A percentile compares a stretch with the other conserved stretches of the same genome.
Evolutionary conservation across 371 early-diverging fungal genomes (phyloP).

Genomic region (Basidiobolus meristosporus): DNA sequence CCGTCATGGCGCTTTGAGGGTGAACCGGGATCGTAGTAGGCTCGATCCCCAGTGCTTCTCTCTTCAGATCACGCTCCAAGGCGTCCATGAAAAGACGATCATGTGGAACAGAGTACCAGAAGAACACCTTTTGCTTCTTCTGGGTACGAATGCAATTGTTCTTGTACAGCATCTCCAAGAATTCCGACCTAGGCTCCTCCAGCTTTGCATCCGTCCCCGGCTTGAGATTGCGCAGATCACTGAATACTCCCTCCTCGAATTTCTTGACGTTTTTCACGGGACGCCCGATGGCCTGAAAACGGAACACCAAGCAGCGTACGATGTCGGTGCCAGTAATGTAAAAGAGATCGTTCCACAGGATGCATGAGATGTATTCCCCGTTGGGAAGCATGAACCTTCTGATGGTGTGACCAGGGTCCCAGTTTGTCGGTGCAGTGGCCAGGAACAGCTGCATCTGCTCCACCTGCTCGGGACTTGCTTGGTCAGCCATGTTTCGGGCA

Average conservation of each 20-base stretch:
- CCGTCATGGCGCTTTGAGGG: slow-evolving; percentile 7
- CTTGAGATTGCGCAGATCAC: slow-evolving; percentile 94
- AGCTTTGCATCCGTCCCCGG: slow-evolving; percentile 93
- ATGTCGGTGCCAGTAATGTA: slow-evolving; percentile 98
- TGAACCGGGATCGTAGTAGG: slow-evolving; percentile 50
- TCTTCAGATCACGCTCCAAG: slow-evolving; percentile 93
- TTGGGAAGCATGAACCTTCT: slow-evolving; percentile 54
- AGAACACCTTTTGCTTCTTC: slow-evolving; percentile 99
- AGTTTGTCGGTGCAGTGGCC: slow-evolving; percentile 30
- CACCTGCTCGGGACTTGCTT: not conserved
- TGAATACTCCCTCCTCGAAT: slow-evolving; percentile 99
- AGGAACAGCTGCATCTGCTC: slow-evolving; percentile 13
- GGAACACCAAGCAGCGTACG: slow-evolving; percentile 84
- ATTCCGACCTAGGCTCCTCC: slow-evolving; percentile 91
- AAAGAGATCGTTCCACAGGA: slow-evolving; percentile 74
- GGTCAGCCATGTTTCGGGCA: no score
- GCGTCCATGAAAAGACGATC: slow-evolving; percentile 95
- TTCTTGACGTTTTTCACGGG: slow-evolving; percentile 87
- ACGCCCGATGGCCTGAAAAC: slow-evolving; percentile 85
- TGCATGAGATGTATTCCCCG: slow-evolving; percentile 78
- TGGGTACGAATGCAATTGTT: slow-evolving; percentile 98
- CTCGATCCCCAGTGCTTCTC: slow-evolving; percentile 74
- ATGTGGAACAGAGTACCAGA: slow-evolving; percentile 96
- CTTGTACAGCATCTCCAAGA: slow-evolving; percentile 94
- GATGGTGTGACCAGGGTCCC: slow-evolving; percentile 30